phyloP scores from a whole-genome alignment of 208 protist species.

The Leishmania mexicana region DNA sequence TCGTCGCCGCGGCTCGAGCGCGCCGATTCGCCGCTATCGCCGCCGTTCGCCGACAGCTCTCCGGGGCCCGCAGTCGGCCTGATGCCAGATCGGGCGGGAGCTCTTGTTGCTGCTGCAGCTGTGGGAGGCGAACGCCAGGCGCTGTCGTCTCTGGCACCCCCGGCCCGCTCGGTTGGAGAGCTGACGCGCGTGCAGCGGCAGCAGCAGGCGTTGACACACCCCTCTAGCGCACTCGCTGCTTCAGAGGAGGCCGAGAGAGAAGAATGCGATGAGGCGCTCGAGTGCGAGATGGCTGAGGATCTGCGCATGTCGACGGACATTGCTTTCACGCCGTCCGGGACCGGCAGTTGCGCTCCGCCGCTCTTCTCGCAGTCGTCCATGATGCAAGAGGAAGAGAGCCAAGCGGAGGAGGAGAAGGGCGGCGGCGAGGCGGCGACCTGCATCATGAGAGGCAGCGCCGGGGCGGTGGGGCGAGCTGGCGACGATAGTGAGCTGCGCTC shows the following conservation, averaged over 20 bases:
- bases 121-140: background rate
- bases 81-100: background rate
- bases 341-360: conserved; percentile 22
- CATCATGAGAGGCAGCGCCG: background rate
- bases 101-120: background rate
- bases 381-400: conserved; percentile 25
- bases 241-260: conserved; percentile 8
- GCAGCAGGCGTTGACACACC: background rate
- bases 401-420: background rate
- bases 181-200: background rate
- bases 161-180: background rate
- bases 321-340: conserved; percentile 47
- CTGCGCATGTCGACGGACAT: conserved; percentile 73
- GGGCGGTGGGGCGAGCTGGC: background rate
- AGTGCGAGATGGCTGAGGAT: conserved; percentile 62
- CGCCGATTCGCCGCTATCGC: background rate
- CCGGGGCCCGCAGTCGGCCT: background rate
- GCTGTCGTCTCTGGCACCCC: background rate
- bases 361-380: conserved; percentile 27
- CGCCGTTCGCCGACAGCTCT: background rate
- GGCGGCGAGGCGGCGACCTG: background rate
- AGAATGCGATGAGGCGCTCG: conserved; percentile 36
- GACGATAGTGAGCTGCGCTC: background rate
- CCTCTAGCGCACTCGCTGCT: background rate
- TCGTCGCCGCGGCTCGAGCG: background rate